A percentile compares a stretch with the other conserved stretches of the same genome.
Conservation (phyloP, 306 rosid species). For the Fragaria iinumae region DNA sequence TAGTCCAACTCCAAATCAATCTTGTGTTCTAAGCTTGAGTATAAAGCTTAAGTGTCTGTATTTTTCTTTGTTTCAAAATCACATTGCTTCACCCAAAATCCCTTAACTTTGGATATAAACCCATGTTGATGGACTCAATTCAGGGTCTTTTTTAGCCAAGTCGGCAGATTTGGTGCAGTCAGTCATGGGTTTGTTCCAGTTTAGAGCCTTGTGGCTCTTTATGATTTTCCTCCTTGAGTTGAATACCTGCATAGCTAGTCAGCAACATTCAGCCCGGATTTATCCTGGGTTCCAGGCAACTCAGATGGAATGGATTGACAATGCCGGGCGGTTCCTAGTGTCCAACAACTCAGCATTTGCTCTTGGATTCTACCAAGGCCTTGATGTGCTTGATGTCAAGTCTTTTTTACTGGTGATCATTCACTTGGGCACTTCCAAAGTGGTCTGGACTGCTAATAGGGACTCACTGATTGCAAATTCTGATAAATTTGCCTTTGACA, state of each 20-base stretch:
- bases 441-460: conserved; percentile 59
- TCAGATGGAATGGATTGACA: conserved; percentile 21
- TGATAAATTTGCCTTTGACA: conserved; percentile 34
- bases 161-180: conserved; percentile 7
- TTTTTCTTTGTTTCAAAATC: not conserved
- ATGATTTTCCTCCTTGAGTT: not conserved
- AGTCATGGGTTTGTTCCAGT: conserved; percentile 19
- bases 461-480: conserved; percentile 25
- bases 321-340: conserved; percentile 26
- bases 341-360: conserved; percentile 30
- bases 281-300: conserved; percentile 39
- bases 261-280: conserved; percentile 24
- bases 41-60: not conserved
- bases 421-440: conserved; percentile 24
- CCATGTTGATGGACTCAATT: not conserved
- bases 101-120: not conserved
- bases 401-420: conserved; percentile 29
- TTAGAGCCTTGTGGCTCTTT: conserved; percentile 7
- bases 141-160: not conserved
- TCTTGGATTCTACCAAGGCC: conserved; percentile 31
- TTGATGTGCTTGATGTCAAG: conserved; percentile 15
- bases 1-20: not conserved
- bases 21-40: not conserved
- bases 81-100: not conserved
- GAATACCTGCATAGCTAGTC: conserved; percentile 22